Evolutionary conservation across 2,329 filamentous ascomycete genomes (phyloP).

Genomic region (Knufia fluminis): DNA sequence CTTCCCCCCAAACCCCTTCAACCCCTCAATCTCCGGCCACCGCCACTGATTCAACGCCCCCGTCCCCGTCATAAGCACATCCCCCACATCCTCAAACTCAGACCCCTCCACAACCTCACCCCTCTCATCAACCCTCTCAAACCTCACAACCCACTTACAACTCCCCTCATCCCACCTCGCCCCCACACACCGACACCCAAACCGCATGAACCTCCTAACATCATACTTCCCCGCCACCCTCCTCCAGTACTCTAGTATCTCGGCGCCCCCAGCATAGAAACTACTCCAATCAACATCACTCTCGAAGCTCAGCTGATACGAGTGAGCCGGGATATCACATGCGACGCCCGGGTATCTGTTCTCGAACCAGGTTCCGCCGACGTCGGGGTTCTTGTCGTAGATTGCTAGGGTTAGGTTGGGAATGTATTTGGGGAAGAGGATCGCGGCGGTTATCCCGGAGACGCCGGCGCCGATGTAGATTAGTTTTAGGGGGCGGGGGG

Average conservation of each 20-base stretch:
- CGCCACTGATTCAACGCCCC: slow-evolving; percentile 49
- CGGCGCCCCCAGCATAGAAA: slow-evolving; percentile 21
- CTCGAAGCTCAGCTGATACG: slow-evolving; percentile 27
- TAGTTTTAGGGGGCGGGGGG: slow-evolving; percentile 18
- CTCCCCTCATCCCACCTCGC: slow-evolving; percentile 21
- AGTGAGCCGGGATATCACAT: slow-evolving; percentile 43
- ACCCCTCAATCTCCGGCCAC: slow-evolving; percentile 27
- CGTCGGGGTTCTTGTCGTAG: slow-evolving; percentile 26
- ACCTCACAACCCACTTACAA: slow-evolving; percentile 20
- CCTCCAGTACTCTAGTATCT: slow-evolving; percentile 22
- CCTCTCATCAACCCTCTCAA: slow-evolving; percentile 7
- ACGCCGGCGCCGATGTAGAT: slow-evolving; percentile 30
- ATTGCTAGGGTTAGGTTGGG: slow-evolving; percentile 18
- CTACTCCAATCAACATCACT: slow-evolving; percentile 30
- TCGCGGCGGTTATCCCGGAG: slow-evolving; percentile 26
- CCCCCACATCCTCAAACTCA: slow-evolving; percentile 29
- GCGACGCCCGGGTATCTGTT: slow-evolving; percentile 36
- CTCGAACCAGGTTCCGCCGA: slow-evolving; percentile 31
- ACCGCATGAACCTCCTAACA: slow-evolving; percentile 23
- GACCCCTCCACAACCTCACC: slow-evolving; percentile 12
- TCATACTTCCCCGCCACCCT: slow-evolving; percentile 19
- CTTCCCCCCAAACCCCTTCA: slow-evolving; percentile 25
- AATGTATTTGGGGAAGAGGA: slow-evolving; percentile 15
- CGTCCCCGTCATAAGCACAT: slow-evolving; percentile 50
- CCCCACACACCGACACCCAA: slow-evolving; percentile 23